Conservation (phyloP, 2,329 filamentous ascomycete species). For the Saccharata proteae region DNA sequence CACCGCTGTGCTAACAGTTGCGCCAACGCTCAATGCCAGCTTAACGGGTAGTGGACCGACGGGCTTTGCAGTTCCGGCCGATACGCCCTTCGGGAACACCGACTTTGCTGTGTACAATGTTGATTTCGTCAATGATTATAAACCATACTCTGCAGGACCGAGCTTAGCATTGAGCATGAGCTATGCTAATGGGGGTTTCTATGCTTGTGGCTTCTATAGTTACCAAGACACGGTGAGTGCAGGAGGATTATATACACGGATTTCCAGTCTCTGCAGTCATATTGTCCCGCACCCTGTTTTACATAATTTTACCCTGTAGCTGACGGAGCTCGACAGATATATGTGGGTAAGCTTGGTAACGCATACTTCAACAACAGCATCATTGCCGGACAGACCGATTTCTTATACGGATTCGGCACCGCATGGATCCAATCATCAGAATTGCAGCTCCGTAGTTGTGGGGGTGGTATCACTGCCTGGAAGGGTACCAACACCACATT, state of each 20-base stretch:
- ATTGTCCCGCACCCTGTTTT: no score
- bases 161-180: conserved; percentile 48
- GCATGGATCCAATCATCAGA: conserved; percentile 45
- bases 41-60: conserved; percentile 50
- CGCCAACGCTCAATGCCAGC: conserved; percentile 50
- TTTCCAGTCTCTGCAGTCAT: no score
- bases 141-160: conserved; percentile 42
- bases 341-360: conserved; percentile 54
- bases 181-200: conserved; percentile 55
- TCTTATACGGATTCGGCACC: conserved; percentile 57
- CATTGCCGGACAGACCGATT: conserved; percentile 55
- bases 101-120: conserved; percentile 58
- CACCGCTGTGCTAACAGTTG: conserved; percentile 49
- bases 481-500: conserved; percentile 57
- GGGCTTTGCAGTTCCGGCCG: conserved; percentile 46
- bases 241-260: no score
- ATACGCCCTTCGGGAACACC: conserved; percentile 50
- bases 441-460: conserved; percentile 46
- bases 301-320: no score
- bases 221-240: conserved; percentile 54
- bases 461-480: conserved; percentile 58
- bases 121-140: conserved; percentile 50
- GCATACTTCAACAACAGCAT: conserved; percentile 50
- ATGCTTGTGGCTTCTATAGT: conserved; percentile 52
- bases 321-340: conserved; percentile 31